These are phyloP conservation scores for sorghum (Sorghum bicolor) DNA, from an alignment of 176 grass and related monocot genomes.

Conservation along the genomic window Sorghum_bicolor_NCBIv3 NC_012870.2:67373001-67373500, in stretches of 20 bases:
- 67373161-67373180: background rate
- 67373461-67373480: background rate
- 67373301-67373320: background rate
- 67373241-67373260: background rate
- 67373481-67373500: slow-evolving; percentile 1
- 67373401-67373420: background rate
- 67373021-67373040: background rate
- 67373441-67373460: background rate
- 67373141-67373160: background rate
- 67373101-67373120: background rate
- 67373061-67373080: background rate
- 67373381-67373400: background rate
- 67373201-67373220: background rate
- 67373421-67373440: background rate
- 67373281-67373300: background rate
- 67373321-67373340: background rate
- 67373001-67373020: slow-evolving; percentile 3
- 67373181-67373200: background rate
- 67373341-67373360: background rate
- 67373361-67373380: background rate
- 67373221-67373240: background rate
- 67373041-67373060: background rate
- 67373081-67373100: background rate
- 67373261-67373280: background rate
- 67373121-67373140: background rate